Evolutionary conservation across 345 rosid genomes (phyloP), one percentile per base, ranked within the genome.

Genomic region (Ceriops tagal): DNA sequence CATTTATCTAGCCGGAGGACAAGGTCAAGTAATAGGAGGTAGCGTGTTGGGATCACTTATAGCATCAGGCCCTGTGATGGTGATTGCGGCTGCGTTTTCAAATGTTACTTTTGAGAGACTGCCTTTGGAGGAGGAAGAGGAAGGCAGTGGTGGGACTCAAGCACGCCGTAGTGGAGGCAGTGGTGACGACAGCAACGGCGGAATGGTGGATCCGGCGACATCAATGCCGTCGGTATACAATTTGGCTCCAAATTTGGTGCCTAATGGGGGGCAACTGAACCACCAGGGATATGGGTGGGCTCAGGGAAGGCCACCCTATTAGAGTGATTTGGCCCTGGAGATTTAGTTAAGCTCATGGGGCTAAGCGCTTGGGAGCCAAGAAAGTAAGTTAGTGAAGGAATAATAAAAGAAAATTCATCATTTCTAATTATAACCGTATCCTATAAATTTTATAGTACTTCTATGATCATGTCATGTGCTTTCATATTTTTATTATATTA

Each of bases 221-320:
- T 66, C 72, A 27, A 62, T 65, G 35, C 77, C 77, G 10, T 71
- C 77, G 10, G 57, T 46, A 1, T 73, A 73, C 56, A 67, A 55
- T 55, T 10, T 73, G 63, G 68, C 72, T 21, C 55, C 70, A 53
- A 73, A 73, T 73, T 30, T 73, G 64, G 67, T 67, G 37, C 67
- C 71, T 27, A 73, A 62, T 46, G 77, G 76, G 10, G 76, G 72
- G 24, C 72, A 62, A 46, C 47, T 82, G 69, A 82, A 70, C 39
- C 82, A 77, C 66, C 90, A 83, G 55, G 83, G 77, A 69, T 88
- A 80, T 67, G 86, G 78, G 43, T 83, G 87, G 89, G 70, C 72
- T 72, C 84, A 82, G 72, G 85, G 83, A 46, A 66, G 90, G 71
- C 79, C 83, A 65, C 80, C 83, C 15, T 86, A 66, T 75, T 66